Percentiles rank a stretch among this genome's conserved stretches.
These are phyloP conservation scores for Colletotrichum truncatum DNA, from an alignment of 2,329 filamentous ascomycete species.

Conservation along the genomic window DNA sequence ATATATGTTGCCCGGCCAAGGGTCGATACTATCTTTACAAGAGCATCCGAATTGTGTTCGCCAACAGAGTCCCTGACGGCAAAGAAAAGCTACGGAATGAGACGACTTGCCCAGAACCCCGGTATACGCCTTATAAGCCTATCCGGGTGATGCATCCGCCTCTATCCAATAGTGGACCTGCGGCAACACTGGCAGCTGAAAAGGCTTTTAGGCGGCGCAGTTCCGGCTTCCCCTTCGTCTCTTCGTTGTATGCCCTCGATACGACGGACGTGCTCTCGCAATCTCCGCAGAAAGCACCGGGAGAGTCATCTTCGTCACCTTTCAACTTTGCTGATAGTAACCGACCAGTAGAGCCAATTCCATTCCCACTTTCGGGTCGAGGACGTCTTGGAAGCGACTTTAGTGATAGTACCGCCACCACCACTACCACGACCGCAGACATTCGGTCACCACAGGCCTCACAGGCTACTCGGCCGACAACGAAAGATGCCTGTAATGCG, in stretches of 20 bases:
- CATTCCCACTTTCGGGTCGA: conserved; percentile 50
- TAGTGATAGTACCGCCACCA: conserved; percentile 38
- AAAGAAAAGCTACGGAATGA: conserved; percentile 94
- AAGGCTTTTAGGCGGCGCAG: conserved; percentile 68
- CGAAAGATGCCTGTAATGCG: conserved; percentile 44
- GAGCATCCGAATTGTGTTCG: conserved; percentile 92
- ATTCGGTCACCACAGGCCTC: conserved; percentile 38
- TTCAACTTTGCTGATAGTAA: conserved; percentile 43
- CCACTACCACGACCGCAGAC: conserved; percentile 30
- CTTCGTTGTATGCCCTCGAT: conserved; percentile 44
- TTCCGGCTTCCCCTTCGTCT: conserved; percentile 55
- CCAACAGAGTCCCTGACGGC: conserved; percentile 93
- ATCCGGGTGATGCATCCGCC: conserved; percentile 58
- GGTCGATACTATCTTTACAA: conserved; percentile 92
- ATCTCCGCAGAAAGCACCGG: conserved; percentile 7
- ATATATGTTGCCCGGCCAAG: conserved; percentile 88
- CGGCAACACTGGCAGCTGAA: conserved; percentile 64
- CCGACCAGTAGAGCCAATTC: conserved; percentile 58
- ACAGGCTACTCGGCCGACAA: conserved; percentile 44
- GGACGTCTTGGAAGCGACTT: conserved; percentile 43
- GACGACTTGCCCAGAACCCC: conserved; percentile 86
- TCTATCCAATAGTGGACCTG: conserved; percentile 47
- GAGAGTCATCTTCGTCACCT: conserved; percentile 35
- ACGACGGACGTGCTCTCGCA: conserved; percentile 40
- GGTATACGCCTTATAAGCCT: conserved; percentile 85